Evolutionary conservation across 176 grass and related monocot species (phyloP), one percentile per base, ranked within the genome.

Genomic region (Themeda triandra): DNA sequence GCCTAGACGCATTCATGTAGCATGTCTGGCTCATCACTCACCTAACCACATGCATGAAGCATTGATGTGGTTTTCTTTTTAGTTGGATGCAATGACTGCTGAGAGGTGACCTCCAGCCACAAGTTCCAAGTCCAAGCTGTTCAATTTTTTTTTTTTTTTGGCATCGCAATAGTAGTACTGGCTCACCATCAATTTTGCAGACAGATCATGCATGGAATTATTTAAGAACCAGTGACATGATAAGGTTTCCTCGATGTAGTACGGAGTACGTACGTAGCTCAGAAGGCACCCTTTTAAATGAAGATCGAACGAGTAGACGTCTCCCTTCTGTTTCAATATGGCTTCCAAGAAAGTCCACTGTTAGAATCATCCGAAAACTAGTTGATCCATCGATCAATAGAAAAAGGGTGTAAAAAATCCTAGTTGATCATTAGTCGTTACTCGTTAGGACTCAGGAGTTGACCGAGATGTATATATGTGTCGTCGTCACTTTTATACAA

Each of bases 311-410:
- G n/a, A n/a, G n/a, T n/a, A n/a, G n/a, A n/a, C n/a, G n/a, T n/a
- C n/a, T n/a, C n/a, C n/a, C n/a, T n/a, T n/a, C n/a, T n/a, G n/a
- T n/a, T n/a, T n/a, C n/a, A n/a, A n/a, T n/a, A n/a, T n/a, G n/a
- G n/a, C n/a, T n/a, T n/a, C n/a, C n/a, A 13, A 78, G 66, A 79
- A 82, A 80, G 71, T 77, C 83, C n/a, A 84, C 53, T 31, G 33
- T 76, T 66, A 17, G 40, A 56, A 23, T 80, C 32, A 27, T 63
- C 37, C 59, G 53, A 63, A 14, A 73, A 15, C 25, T 49, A 45
- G 7, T 39, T 25, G 4, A 12, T 62, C 54, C 54, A 9, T 63
- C 24, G 4, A 62, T 25, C 35, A 36, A 36, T 36, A 36, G 6
- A 36, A 36, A 36, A 5, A 36, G 2, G n/a, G n/a, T n/a, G n/a